Conservation (phyloP, 768 basidiomycete species). For the Leccinum barrowsii region DNA sequence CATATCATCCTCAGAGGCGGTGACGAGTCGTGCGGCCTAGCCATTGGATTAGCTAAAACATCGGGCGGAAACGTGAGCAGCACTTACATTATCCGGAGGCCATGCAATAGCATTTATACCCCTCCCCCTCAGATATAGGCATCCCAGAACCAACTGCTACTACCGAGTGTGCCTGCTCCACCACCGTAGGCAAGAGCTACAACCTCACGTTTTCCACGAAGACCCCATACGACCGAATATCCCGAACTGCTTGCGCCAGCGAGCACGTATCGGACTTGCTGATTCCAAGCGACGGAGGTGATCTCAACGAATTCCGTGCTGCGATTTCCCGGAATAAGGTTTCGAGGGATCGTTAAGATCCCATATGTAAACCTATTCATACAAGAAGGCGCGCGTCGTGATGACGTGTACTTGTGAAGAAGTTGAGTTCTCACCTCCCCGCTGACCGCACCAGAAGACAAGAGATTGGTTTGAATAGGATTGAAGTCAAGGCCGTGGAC, state of each 20-base stretch:
- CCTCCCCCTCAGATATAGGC: slow-evolving; percentile 71
- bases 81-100: slow-evolving; percentile 87
- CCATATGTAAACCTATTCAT: slow-evolving; percentile 84
- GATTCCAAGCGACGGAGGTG: slow-evolving; percentile 94
- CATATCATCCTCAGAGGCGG: slow-evolving; percentile 93
- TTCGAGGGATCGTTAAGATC: slow-evolving; percentile 90
- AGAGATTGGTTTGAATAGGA: slow-evolving; percentile 80
- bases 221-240: slow-evolving; percentile 96
- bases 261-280: slow-evolving; percentile 88
- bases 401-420: slow-evolving; percentile 9
- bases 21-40: slow-evolving; percentile 92
- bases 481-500: slow-evolving; percentile 95
- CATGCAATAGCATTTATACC: slow-evolving; percentile 98
- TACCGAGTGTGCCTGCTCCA: slow-evolving; percentile 71
- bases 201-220: slow-evolving; percentile 90
- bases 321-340: slow-evolving; percentile 82
- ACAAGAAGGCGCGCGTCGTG: slow-evolving; percentile 3
- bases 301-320: slow-evolving; percentile 91
- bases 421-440: slow-evolving; percentile 70
- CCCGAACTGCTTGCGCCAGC: slow-evolving; percentile 92
- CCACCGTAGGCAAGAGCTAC: slow-evolving; percentile 88
- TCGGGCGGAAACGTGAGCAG: slow-evolving; percentile 23
- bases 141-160: slow-evolving; percentile 56
- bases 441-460: slow-evolving; percentile 85
- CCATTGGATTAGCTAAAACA: slow-evolving; percentile 15